Percentiles rank a stretch among this genome's conserved stretches.
Conservation (phyloP, 495 filamentous ascomycete genomes). For the Talaromyces thailandensis region DNA sequence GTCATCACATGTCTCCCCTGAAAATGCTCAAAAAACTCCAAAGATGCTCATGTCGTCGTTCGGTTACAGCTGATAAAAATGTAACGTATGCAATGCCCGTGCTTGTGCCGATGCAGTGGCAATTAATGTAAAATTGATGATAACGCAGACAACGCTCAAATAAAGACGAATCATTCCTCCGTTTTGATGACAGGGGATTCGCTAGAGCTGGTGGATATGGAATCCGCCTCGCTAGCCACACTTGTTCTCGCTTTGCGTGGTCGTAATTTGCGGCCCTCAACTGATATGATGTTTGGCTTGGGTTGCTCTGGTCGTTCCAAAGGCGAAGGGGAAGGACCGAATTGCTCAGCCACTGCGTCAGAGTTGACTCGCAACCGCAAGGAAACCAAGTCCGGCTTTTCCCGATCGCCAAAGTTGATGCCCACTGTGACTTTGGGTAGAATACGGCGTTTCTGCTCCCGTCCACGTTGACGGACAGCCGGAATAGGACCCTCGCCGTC, state of each 20-base stretch:
- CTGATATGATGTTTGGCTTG: not conserved
- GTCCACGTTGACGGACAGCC: constrained; percentile 21
- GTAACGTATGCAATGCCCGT: constrained; percentile 1
- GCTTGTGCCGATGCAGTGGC: not conserved
- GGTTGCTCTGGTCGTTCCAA: not conserved
- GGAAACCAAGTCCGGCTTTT: constrained; percentile 37
- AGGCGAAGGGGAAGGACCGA: not conserved
- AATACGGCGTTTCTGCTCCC: constrained; percentile 27
- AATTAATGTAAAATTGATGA: not conserved
- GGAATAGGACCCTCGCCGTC: constrained; percentile 28
- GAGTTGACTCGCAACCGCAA: constrained; percentile 32
- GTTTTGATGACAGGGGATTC: not conserved
- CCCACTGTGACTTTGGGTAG: constrained; percentile 39
- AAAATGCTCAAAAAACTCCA: constrained; percentile 7
- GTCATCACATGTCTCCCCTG: not conserved
- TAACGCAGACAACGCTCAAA: not conserved
- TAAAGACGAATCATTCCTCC: not conserved
- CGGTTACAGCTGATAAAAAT: not conserved
- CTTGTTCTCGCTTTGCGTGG: not conserved
- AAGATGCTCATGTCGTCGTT: constrained; percentile 2
- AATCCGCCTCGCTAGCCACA: not conserved
- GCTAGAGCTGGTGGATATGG: not conserved
- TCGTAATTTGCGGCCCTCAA: constrained; percentile 1
- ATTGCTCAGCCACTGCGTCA: constrained; percentile 12
- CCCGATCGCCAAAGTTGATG: constrained; percentile 31